Base-by-base conservation (phyloP, 2,329 filamentous ascomycete species). In the Beauveria asiatica region DNA sequence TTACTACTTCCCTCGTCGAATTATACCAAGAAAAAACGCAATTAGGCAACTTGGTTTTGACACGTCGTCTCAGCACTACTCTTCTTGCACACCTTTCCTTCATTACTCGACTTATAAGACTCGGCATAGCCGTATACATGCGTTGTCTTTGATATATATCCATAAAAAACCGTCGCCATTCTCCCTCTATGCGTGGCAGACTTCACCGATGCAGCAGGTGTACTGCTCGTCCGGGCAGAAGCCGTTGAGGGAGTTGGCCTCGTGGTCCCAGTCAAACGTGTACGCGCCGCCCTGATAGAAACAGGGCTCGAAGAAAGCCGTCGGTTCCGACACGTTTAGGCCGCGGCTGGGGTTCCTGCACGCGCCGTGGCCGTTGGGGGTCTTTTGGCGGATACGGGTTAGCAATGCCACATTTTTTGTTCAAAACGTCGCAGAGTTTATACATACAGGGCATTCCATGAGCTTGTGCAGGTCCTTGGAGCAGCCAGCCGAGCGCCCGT, bases 201-300 rank as follows among this genome's bases (percentile, higher is more conserved):
- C 13, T 10, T 13, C 13, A 6, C 61, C 61, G 30, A 64, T 53
- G 54, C 61, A 64, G 53, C 59, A 63, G 27, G 61, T 62, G 41
- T 64, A 64, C 49, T 62, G 54, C 57, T 63, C 61, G 17, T n/a
- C 33, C n/a, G 63, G 59, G 33, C 61, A 63, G 46, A 46, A 50
- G 9, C 39, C 50, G 44, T 61, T 63, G 10, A 63, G 56, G n/a
- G 57, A 53, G 46, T 62, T 64, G 30, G 61, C 62, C n/a, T 39
- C n/a, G 39, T 41, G 56, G 51, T 64, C 62, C 25, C 21, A 30
- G 50, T 59, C 60, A 58, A 59, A 64, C 3, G 58, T 59, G 55
- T 64, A 64, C 7, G 62, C 53, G 30, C 61, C 62, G 37, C 53
- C 50, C 10, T 30, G 25, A 19, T 52, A 61, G 41, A 54, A 56